Conservation (phyloP, 768 basidiomycete species). For the Boletus edulis region DNA sequence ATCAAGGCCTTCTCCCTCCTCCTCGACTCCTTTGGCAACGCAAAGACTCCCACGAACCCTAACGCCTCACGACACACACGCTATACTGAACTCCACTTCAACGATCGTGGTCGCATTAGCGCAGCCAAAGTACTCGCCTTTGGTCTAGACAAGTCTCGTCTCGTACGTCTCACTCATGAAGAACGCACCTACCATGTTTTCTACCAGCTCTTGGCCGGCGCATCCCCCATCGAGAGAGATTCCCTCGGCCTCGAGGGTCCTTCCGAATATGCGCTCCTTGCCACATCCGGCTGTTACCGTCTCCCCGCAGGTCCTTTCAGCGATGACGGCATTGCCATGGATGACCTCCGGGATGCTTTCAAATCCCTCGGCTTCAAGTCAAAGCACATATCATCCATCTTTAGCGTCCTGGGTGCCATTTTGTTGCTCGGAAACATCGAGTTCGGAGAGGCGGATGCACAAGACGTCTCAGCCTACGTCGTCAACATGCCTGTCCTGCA, state of each 20-base stretch:
- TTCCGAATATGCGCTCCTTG: conserved; percentile 55
- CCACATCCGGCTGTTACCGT: conserved; percentile 59
- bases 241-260: conserved; percentile 52
- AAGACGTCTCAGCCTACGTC: conserved; percentile 53
- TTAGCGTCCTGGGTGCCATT: conserved; percentile 50
- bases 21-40: conserved; percentile 63
- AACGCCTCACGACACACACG: conserved; percentile 62
- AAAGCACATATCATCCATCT: conserved; percentile 55
- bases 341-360: conserved; percentile 55
- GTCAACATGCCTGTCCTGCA: conserved; percentile 47
- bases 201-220: conserved; percentile 63
- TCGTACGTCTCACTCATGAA: conserved; percentile 51
- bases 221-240: conserved; percentile 54
- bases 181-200: conserved; percentile 67
- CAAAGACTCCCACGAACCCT: conserved; percentile 61
- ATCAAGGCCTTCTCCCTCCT: conserved; percentile 52
- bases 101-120: conserved; percentile 50
- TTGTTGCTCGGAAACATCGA: conserved; percentile 57
- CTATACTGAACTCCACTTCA: conserved; percentile 63
- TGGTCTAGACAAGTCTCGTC: conserved; percentile 61
- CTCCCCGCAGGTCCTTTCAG: conserved; percentile 63
- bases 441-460: conserved; percentile 53
- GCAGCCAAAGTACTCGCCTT: conserved; percentile 59
- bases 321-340: conserved; percentile 57
- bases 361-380: conserved; percentile 60